Evolutionary conservation across 1,284 basidiomycete genomes (phyloP).

Genomic region (Mycena citricolor): DNA sequence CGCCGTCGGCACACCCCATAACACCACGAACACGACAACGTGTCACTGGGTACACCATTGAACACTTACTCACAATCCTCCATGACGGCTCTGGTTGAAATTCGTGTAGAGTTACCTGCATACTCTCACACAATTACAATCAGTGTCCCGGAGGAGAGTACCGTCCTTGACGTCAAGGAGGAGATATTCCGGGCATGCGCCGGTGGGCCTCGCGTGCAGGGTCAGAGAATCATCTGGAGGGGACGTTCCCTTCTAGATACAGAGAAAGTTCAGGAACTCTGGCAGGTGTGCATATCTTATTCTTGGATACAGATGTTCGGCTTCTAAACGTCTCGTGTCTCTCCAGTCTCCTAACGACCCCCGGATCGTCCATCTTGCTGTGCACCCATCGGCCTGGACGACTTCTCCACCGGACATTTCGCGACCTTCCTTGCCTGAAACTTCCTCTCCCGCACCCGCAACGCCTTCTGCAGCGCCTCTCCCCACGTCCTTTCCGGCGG

Average conservation of each 20-base stretch:
- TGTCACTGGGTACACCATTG: too few relatives aligned
- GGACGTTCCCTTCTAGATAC: slow-evolving; percentile 65
- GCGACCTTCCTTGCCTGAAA: slow-evolving; percentile 19
- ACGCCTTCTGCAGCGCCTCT: slow-evolving; percentile 14
- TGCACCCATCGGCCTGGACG: slow-evolving; percentile 74
- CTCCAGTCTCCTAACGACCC: slow-evolving; percentile 57
- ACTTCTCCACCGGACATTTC: slow-evolving; percentile 43
- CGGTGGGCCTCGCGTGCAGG: slow-evolving; percentile 64
- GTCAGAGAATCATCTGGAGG: slow-evolving; percentile 74
- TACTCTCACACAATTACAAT: slow-evolving; percentile 65
- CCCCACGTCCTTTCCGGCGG: slow-evolving; percentile 4
- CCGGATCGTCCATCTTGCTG: slow-evolving; percentile 69
- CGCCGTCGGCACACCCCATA: too few relatives aligned
- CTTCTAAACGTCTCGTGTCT: slow-evolving; percentile 4
- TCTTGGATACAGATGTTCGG: slow-evolving; percentile 16
- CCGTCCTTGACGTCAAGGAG: slow-evolving; percentile 65
- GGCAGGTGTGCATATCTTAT: slow-evolving; percentile 52
- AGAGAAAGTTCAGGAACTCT: slow-evolving; percentile 64
- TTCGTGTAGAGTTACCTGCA: slow-evolving; percentile 74
- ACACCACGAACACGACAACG: too few relatives aligned
- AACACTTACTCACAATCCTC: too few relatives aligned
- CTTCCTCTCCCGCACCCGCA: slow-evolving; percentile 15
- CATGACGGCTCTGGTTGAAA: slow-evolving; percentile 43
- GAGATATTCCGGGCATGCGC: slow-evolving; percentile 60
- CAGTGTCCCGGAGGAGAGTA: slow-evolving; percentile 46